Percentiles rank a stretch among this genome's conserved stretches.
Conservation (phyloP, 2,329 filamentous ascomycete genomes). For the Allantophomopsis lycopodina region DNA sequence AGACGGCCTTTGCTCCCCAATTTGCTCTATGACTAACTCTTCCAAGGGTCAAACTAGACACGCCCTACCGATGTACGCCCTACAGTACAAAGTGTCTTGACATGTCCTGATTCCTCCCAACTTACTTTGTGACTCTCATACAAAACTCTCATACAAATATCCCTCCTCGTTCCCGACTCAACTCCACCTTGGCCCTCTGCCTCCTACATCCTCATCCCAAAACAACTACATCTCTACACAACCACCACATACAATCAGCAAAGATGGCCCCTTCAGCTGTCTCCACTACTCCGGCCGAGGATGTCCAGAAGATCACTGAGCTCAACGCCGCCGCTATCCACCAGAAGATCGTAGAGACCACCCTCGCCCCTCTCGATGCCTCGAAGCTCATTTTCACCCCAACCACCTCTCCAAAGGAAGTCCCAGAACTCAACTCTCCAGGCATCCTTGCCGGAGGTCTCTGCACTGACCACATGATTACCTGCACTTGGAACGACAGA, state of each 20-base stretch:
- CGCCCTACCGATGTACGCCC: no score
- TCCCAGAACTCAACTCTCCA: conserved; percentile 25
- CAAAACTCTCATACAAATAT: no score
- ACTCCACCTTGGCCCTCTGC: no score
- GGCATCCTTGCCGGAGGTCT: conserved; percentile 7
- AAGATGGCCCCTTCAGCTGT: conserved; percentile 33
- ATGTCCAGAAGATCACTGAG: conserved; percentile 31
- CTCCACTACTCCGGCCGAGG: conserved; percentile 22
- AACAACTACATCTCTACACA: not conserved
- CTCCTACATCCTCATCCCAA: no score
- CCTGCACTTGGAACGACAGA: conserved; percentile 48
- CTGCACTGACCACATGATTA: conserved; percentile 81
- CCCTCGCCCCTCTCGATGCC: conserved; percentile 33
- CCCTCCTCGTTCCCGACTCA: no score
- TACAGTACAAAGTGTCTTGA: no score
- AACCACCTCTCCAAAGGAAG: conserved; percentile 33
- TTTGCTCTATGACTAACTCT: no score
- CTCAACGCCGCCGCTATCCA: conserved; percentile 36
- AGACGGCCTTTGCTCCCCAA: no score
- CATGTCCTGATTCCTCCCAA: no score
- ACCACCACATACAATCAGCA: not conserved
- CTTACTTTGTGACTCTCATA: no score
- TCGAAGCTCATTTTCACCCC: conserved; percentile 43
- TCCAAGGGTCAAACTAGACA: no score
- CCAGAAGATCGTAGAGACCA: conserved; percentile 25